phyloP scores from a whole-genome alignment of 768 basidiomycete genomes.

The Podaxis mareebaensis region DNA sequence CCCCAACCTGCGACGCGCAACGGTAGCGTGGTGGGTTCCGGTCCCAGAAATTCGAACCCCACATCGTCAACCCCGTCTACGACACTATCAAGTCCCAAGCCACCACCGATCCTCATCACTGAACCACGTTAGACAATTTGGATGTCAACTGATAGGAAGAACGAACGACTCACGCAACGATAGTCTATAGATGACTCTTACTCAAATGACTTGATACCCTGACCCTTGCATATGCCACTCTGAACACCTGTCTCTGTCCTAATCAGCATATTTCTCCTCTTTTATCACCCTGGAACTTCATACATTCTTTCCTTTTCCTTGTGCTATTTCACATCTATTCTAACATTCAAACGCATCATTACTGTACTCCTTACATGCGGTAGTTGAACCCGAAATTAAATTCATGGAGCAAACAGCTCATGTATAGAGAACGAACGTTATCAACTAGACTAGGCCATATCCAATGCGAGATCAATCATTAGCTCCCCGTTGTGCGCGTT shows the following conservation, averaged over 20 bases:
- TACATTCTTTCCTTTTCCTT: not conserved
- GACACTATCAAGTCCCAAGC: conserved; percentile 29
- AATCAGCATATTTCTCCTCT: not conserved
- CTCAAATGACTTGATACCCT: conserved; percentile 6
- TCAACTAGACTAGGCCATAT: not conserved
- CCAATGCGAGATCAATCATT: conserved; percentile 33
- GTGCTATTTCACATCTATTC: not conserved
- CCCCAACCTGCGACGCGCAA: conserved; percentile 3
- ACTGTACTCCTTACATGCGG: conserved; percentile 3
- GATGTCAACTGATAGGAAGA: not conserved
- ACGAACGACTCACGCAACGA: not conserved
- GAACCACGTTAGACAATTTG: conserved; percentile 27
- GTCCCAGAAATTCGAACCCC: conserved; percentile 16
- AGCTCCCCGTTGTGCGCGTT: conserved; percentile 67
- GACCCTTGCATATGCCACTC: not conserved
- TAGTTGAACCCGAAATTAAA: not conserved
- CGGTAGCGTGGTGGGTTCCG: not conserved
- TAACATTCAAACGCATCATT: not conserved
- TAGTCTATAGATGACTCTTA: not conserved
- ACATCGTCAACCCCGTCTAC: conserved; percentile 23
- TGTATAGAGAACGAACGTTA: not conserved
- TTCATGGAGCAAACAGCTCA: not conserved
- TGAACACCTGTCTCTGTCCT: not conserved
- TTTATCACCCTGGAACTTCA: not conserved
- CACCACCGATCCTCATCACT: conserved; percentile 41